These are phyloP conservation scores for Glaciozyma antarctica DNA, from an alignment of 768 basidiomycete genomes.

Conservation along the genomic window DNA sequence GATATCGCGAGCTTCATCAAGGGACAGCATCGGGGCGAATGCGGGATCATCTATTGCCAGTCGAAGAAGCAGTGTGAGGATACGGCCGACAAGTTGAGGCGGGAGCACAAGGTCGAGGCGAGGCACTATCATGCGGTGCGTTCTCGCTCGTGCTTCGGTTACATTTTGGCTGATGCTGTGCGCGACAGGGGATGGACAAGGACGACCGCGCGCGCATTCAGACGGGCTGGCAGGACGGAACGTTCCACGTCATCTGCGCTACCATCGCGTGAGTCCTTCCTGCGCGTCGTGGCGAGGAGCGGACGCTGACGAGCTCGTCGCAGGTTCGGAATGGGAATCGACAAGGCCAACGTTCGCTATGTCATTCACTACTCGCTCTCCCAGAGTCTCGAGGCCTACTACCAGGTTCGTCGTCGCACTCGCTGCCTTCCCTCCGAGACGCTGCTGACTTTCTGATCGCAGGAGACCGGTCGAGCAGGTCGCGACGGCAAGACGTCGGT, in stretches of 20 bases:
- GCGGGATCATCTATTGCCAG: conserved; percentile 71
- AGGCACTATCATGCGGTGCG: conserved; percentile 71
- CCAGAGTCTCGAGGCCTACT: conserved; percentile 79
- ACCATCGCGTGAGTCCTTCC: conserved; percentile 52
- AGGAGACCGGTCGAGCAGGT: conserved; percentile 95
- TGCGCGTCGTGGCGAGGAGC: neutral
- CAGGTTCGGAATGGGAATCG: conserved; percentile 96
- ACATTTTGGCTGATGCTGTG: too few relatives aligned
- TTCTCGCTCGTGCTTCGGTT: neutral
- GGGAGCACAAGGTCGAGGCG: conserved; percentile 53
- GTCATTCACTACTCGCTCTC: conserved; percentile 73
- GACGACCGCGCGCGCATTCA: conserved; percentile 57
- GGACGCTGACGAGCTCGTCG: neutral
- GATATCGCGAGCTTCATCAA: conserved; percentile 65
- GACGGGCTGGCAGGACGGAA: conserved; percentile 61
- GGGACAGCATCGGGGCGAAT: conserved; percentile 47
- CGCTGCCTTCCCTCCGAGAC: too few relatives aligned
- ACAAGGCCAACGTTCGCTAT: conserved; percentile 69
- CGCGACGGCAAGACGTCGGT: conserved; percentile 75
- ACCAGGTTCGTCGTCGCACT: conserved; percentile 35
- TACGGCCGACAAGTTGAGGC: conserved; percentile 58
- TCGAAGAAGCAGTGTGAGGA: conserved; percentile 67
- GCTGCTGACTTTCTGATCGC: conserved; percentile 45
- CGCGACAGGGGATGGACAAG: conserved; percentile 45
- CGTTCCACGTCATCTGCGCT: conserved; percentile 75